Percentiles rank a stretch among this genome's conserved stretches.
Evolutionary conservation across 2,329 filamentous ascomycete genomes (phyloP).

Genomic region (Rutstroemia sydowiana): DNA sequence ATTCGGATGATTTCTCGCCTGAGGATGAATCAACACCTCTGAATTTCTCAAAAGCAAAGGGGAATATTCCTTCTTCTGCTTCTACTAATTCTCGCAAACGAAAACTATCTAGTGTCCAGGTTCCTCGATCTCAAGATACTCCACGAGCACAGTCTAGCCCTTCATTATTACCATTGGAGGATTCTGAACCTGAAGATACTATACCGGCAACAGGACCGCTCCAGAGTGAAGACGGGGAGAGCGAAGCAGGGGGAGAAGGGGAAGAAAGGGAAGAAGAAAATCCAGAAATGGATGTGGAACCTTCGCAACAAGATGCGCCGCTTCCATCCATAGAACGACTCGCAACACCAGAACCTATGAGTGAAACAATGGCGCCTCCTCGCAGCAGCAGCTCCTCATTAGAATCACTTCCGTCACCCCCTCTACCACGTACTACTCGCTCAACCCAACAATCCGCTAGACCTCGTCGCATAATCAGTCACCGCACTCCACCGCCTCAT

Average conservation of each 20-base stretch:
- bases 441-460: constrained; percentile 13
- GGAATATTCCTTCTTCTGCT: constrained; percentile 15
- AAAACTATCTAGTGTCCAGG: constrained; percentile 35
- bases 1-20: constrained; percentile 50
- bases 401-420: constrained; percentile 18
- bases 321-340: constrained; percentile 20
- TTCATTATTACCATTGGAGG: constrained; percentile 7
- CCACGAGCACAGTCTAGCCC: constrained; percentile 20
- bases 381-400: constrained; percentile 25
- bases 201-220: constrained; percentile 22
- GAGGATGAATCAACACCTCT: constrained; percentile 64
- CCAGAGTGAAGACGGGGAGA: constrained; percentile 12
- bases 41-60: constrained; percentile 38
- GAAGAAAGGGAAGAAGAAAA: constrained; percentile 8
- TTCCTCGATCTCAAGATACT: constrained; percentile 15
- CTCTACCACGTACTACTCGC: constrained; percentile 9
- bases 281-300: constrained; percentile 4
- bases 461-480: constrained; percentile 19
- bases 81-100: constrained; percentile 43
- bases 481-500: constrained; percentile 22
- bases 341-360: constrained; percentile 25
- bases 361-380: constrained; percentile 31
- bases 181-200: constrained; percentile 17
- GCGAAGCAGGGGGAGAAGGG: constrained; percentile 8
- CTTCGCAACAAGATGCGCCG: constrained; percentile 10